Conservation (phyloP, 2,329 filamentous ascomycete genomes). For the Calonectria hawksworthii region DNA sequence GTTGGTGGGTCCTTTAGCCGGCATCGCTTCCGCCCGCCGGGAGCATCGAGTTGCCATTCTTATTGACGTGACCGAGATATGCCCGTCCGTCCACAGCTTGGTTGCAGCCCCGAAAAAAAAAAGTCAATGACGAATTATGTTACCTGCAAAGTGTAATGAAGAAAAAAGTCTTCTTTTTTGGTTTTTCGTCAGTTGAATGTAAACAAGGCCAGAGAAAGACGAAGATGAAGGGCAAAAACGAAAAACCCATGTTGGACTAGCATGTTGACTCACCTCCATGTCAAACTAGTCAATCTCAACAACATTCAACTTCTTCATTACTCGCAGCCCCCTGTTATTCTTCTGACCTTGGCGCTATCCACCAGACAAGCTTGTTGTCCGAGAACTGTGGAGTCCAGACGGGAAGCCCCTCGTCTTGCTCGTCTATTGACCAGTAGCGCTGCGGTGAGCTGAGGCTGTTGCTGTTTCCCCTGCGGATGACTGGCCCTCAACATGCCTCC, state of each 20-base stretch:
- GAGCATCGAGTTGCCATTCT: neutral
- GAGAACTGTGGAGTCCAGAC: slow-evolving; percentile 15
- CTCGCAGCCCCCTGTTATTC: neutral
- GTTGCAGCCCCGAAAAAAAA: too few species aligned
- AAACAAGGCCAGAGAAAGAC: neutral
- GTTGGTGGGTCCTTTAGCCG: slow-evolving; percentile 13
- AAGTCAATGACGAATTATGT: neutral
- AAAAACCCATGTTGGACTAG: neutral
- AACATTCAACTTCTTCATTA: neutral
- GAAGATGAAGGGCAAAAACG: neutral
- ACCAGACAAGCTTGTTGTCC: neutral
- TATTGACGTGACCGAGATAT: neutral
- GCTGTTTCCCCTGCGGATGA: slow-evolving; percentile 25
- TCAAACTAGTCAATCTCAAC: neutral
- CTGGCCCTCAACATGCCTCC: slow-evolving; percentile 38
- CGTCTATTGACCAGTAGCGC: slow-evolving; percentile 8
- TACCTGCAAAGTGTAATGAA: neutral
- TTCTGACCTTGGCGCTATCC: neutral
- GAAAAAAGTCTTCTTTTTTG: neutral
- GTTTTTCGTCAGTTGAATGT: neutral
- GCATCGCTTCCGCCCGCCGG: slow-evolving; percentile 29
- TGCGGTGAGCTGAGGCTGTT: neutral
- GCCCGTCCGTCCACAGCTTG: too few species aligned
- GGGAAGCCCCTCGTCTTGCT: slow-evolving; percentile 6
- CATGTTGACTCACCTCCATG: neutral